Base-by-base conservation (phyloP, 2,329 filamentous ascomycete genomes). In the Fusarium sp. region DNA sequence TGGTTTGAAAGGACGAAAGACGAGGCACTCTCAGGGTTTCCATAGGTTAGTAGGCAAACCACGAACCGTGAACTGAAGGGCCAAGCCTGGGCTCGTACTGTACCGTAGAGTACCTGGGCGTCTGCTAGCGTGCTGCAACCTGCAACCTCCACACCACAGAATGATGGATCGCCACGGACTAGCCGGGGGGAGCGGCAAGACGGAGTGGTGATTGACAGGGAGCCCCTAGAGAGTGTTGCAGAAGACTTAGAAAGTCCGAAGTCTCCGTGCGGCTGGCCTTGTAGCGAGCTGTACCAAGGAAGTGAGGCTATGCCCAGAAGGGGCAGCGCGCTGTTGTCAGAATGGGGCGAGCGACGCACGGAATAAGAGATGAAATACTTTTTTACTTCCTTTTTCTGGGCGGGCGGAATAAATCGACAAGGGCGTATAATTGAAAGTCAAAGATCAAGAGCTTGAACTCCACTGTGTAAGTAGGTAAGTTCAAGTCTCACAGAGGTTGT, bases 101-200 rank as follows among this genome's bases (percentile, higher is more conserved):
- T 63, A 41, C 58, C 37, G 45, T 51, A 63, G 50, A 61, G 63
- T 68, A 70, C 70, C 58, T 73, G 62, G 67, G 42, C 55, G 36
- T 55, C 47, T 56, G 53, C 53, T 69, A 66, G 66, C 58, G 60
- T 52, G 62, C 58, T 61, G 58, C 56, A 46, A 48, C 65, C 51
- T 66, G 60, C 60, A 56, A 64, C 69, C 71, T 73, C 71, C 71
- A 72, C 70, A 72, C 65, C 64, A 54, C 46, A 60, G 47, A 31
- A 43, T 60, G 48, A 61, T 58, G 63, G 71, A 73, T 73, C 69
- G 69, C 59, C 71, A 64, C 63, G 60, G 67, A 61, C 67, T 72
- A 65, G 63, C 65, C 67, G 64, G 71, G 69, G 60, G 43, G 63
- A 29, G 59, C 67, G 55, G 60, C 60, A 64, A 58, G 58, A 57